Evolutionary conservation across 176 grass and related monocot genomes (phyloP), one percentile per base, ranked within the genome.

Genomic region (Lolium rigidum): DNA sequence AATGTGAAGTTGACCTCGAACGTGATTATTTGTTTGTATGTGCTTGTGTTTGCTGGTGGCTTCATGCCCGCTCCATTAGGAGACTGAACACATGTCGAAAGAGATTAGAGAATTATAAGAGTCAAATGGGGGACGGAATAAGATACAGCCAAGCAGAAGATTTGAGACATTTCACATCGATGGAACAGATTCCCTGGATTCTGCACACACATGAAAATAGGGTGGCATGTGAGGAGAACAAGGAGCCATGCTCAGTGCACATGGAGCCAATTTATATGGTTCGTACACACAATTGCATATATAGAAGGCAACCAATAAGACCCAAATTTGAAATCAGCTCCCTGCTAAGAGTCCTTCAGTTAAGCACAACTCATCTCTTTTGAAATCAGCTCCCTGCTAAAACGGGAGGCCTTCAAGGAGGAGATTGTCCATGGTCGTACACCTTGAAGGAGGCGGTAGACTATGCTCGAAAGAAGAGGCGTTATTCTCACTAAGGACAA

Each of bases 181-280:
- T 28, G 60, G 39, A 21, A 18, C 79, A 54, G 83, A 77, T 87
- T 83, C 84, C 74, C 81, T 10, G 13, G 83, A 77, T 83, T 87
- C 80, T 74, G 60, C 35, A 12, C 74, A 26, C 65, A 26, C 0
- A 12, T 15, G 22, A 21, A 84, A 78, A 16, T 74, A 74, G n/a
- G 11, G 10, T 64, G 35, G 67, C 89, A 84, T 90, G 80, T 75
- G 84, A 61, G 57, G 44, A 24, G 80, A 83, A 58, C 57, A 74
- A 48, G 79, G 48, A 22, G 24, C 55, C 55, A 61, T 72, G 61
- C 31, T 63, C 46, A 2, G 10, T 66, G 65, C 65, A 90, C 89
- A 75, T 87, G 84, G 20, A 79, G 21, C 31, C 31, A 35, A 35
- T 12, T 65, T 49, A 14, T 48, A 11, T 37, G 35, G 25, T 78